Base-by-base conservation (phyloP, 2,329 filamentous ascomycete species). In the Thelonectria discophora region DNA sequence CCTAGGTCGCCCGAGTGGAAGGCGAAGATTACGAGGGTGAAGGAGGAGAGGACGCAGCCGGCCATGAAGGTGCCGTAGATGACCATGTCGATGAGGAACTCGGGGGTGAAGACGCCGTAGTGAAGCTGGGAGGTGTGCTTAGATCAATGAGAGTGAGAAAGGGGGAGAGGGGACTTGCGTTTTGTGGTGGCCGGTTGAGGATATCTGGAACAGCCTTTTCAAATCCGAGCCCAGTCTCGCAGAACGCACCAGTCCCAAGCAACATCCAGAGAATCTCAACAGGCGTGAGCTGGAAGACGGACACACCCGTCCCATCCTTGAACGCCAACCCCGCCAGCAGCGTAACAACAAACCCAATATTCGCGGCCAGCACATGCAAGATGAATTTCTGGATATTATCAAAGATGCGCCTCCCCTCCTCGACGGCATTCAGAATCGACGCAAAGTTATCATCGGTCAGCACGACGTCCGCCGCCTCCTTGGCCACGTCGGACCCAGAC, bases 231-330 rank as follows among this genome's bases (percentile, higher is more conserved):
- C 89, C 90, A 79, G 91, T 90, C 68, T 91, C 90, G 2, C 88
- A 88, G 63, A 91, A 82, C 0, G 85, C 86, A 43, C 86, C 90
- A 0, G 89, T 91, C 55, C 90, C 84, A 84, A 92, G 90, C 69
- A 91, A 89, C 71, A 92, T 88, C 88, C 88, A 92, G 17, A 92
- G 81, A 63, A 92, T 90, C 67, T 92, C 87, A 11, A 92, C 86
- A 0, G 89, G 89, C 0, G 88, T 82, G 10, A 92, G 81, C 0
- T 89, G 88, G 72, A 91, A 92, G 5, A 91, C 87, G 0, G 89
- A 91, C n/a, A 89, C 80, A 3, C 82, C 79, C n/a, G 79, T 78
- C 3, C 72, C 65, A 68, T 92, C 89, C 75, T 91, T 91, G 80
- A 91, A 91, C 0, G 81, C 85, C 3, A 92, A 82, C 49, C 89